phyloP scores from a whole-genome alignment of 2,329 filamentous ascomycete genomes.

The Amauroascus verrucosus region DNA sequence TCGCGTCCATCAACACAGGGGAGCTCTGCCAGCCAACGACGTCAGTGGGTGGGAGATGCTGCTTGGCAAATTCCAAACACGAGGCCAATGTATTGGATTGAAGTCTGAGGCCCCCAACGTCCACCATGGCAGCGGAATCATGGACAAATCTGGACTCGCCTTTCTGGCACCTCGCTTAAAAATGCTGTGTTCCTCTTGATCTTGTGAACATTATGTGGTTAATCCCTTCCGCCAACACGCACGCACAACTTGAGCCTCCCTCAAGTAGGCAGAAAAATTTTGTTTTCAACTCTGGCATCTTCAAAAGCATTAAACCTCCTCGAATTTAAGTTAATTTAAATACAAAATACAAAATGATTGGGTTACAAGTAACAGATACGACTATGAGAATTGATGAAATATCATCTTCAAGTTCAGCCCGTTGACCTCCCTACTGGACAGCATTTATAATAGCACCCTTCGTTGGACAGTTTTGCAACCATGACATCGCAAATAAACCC shows the following conservation, averaged over 20 bases:
- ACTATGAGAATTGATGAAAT: neutral
- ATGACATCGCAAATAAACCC: neutral
- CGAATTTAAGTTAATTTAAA: too few relatives aligned
- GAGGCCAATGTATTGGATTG: neutral
- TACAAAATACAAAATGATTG: too few relatives aligned
- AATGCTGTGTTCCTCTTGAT: neutral
- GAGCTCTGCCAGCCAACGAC: neutral
- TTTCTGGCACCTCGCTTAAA: neutral
- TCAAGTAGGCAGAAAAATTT: neutral
- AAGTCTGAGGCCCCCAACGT: neutral
- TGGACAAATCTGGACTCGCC: neutral
- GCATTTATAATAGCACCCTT: neutral
- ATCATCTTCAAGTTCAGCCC: neutral
- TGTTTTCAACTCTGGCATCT: neutral
- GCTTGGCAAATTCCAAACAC: slow-evolving; percentile 1
- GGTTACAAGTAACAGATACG: neutral
- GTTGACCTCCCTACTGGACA: neutral
- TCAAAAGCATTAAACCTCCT: too few relatives aligned
- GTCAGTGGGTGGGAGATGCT: neutral
- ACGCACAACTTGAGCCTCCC: neutral
- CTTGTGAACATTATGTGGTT: too few relatives aligned
- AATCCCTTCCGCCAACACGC: too few relatives aligned
- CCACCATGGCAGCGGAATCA: neutral
- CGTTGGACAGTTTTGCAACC: neutral
- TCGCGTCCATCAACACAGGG: neutral